Conservation (phyloP, 345 rosid genomes). For the Brassica cretica region DNA sequence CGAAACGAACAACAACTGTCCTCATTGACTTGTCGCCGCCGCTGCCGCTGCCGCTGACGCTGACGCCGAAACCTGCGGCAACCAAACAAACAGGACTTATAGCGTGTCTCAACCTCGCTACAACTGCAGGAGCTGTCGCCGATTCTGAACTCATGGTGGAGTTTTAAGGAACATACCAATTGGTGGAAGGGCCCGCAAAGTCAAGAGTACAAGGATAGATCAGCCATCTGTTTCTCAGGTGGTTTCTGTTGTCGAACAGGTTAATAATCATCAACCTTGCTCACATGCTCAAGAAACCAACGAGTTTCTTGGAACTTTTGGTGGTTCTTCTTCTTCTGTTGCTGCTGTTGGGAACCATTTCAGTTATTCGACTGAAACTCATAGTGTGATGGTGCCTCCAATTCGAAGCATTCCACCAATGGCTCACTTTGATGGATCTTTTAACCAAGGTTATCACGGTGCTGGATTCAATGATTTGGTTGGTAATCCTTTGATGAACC, state of each 20-base stretch:
- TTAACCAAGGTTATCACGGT: neutral
- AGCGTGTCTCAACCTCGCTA: conserved; percentile 27
- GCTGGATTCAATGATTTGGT: conserved; percentile 24
- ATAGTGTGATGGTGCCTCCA: conserved; percentile 3
- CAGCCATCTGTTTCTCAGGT: conserved; percentile 8
- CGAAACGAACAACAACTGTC: no score
- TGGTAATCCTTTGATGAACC: conserved; percentile 20
- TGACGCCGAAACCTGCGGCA: no score
- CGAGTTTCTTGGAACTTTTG: conserved; percentile 7
- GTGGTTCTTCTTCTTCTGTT: conserved; percentile 1
- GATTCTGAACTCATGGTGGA: conserved; percentile 39
- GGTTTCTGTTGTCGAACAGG: conserved; percentile 7
- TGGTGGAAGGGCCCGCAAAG: conserved; percentile 30
- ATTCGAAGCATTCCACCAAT: conserved; percentile 3
- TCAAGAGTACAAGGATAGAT: neutral
- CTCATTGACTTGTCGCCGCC: no score
- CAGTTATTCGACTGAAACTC: neutral
- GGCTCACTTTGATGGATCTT: neutral
- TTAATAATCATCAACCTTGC: neutral
- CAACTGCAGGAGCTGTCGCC: conserved; percentile 32
- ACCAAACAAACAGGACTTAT: no score
- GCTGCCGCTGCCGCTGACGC: no score
- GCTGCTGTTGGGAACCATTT: neutral
- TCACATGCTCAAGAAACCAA: conserved; percentile 21
- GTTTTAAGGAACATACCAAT: conserved; percentile 29